Evolutionary conservation across 2,329 filamentous ascomycete species (phyloP), one percentile per base, ranked within the genome.

Genomic region (Penicillium psychrosexuale): DNA sequence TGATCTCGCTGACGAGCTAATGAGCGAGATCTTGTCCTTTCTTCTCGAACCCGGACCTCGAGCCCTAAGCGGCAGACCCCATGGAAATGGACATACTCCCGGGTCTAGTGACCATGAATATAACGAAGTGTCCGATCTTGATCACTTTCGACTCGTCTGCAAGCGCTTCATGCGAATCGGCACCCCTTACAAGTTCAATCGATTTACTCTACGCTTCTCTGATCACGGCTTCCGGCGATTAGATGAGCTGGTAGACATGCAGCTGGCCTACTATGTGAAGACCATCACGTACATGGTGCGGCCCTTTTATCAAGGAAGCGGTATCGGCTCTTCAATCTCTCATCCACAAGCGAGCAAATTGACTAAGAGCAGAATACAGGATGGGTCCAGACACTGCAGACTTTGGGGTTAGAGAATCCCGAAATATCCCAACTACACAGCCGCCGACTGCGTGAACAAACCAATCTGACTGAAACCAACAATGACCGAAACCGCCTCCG

Each of bases 401-500:
- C 51, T 2, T 53, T 70, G 13, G 61, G 50, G 51, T 39, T 47
- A 27, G 51, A 66, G 37, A 55, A 66, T 27, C 56, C 61, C 9
- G 38, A 62, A 30, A 51, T 68, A 22, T 61, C 64, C n/a, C 55
- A 66, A 47, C 34, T 69, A 44, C 72, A 73, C 57, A 57, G 60
- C 27, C 59, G 55, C 19, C 69, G 73, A 28, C 58, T 75, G 8
- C 64, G 65, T n/a, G 72, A 75, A 33, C 73, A 76, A 58, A 65
- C 55, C 9, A 72, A 76, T 17, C 77, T 87, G 39, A 70, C 85
- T 49, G 69, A 74, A 36, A 76, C 75, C 3, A 69, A 77, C 47
- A 75, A 80, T 57, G 84, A 87, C 62, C 73, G 78, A 37, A 66
- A 69, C 13, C 75, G 82, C 17, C 70, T 87, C 33, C 80, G 77